These are phyloP conservation scores for Neofusicoccum parvum DNA, from an alignment of 2,329 filamentous ascomycete genomes.

Conservation along the genomic window DNA sequence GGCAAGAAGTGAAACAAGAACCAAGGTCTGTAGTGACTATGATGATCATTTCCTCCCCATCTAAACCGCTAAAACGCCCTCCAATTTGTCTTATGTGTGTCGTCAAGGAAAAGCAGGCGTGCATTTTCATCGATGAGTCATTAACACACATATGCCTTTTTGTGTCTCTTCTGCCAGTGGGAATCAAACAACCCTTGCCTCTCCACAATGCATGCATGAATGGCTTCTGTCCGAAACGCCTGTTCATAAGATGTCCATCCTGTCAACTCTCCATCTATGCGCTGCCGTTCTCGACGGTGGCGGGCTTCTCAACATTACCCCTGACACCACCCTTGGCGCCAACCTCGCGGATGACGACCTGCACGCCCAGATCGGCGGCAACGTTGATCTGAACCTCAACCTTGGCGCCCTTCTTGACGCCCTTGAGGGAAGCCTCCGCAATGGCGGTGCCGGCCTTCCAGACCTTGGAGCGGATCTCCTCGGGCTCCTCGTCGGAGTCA, in stretches of 20 bases:
- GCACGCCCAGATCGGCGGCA: constrained; percentile 74
- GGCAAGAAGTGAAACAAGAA: constrained; percentile 3
- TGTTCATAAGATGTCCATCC: background rate
- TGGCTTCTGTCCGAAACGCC: background rate
- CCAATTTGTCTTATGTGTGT: background rate
- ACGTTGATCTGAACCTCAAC: constrained; percentile 94
- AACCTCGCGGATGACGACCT: constrained; percentile 80
- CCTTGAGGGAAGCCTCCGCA: constrained; percentile 82
- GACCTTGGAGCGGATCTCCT: constrained; percentile 85
- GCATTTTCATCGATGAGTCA: background rate
- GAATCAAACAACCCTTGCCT: background rate
- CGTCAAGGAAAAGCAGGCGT: background rate
- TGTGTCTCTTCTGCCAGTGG: background rate
- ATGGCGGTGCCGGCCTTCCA: constrained; percentile 86
- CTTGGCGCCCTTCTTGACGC: constrained; percentile 83
- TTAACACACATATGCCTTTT: background rate
- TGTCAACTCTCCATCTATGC: background rate
- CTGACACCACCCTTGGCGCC: constrained; percentile 84
- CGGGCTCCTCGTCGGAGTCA: constrained; percentile 63
- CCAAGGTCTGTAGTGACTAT: constrained; percentile 4
- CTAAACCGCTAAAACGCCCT: constrained; percentile 18
- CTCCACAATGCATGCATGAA: background rate
- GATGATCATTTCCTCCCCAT: constrained; percentile 14
- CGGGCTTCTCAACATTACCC: constrained; percentile 46
- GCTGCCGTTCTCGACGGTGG: constrained; percentile 18